These are phyloP conservation scores for Alternaria consortialis DNA, from an alignment of 2,329 filamentous ascomycete genomes.

Conservation along the genomic window DNA sequence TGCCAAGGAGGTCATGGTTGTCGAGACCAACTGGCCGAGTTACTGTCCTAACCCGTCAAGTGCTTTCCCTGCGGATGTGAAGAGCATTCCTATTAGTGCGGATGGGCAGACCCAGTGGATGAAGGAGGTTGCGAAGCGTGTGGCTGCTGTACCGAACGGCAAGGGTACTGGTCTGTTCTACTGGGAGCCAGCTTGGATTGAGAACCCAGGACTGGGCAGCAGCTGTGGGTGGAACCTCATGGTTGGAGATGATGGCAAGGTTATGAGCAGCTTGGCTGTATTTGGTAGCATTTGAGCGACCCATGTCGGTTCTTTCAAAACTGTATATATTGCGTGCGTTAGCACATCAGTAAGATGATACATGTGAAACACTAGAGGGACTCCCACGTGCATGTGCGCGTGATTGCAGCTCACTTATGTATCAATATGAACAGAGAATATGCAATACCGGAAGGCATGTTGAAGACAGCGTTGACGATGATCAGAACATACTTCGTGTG, in stretches of 20 bases:
- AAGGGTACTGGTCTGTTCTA: conserved; percentile 69
- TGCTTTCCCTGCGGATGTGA: conserved; percentile 68
- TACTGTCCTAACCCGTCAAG: conserved; percentile 67
- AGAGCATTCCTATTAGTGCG: conserved; percentile 67
- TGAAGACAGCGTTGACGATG: not conserved
- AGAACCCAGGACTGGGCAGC: conserved; percentile 70
- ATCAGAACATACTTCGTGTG: conserved; percentile 19
- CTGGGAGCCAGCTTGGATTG: conserved; percentile 77
- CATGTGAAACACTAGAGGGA: not conserved
- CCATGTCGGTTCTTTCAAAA: not conserved
- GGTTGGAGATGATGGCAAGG: conserved; percentile 65
- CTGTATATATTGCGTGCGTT: conserved; percentile 12
- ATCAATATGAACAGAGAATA: not conserved
- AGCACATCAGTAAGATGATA: not conserved
- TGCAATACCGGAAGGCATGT: not conserved
- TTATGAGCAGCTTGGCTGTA: conserved; percentile 65
- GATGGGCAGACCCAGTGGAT: conserved; percentile 71
- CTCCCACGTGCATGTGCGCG: not conserved
- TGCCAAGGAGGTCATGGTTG: conserved; percentile 73
- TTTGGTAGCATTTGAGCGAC: conserved; percentile 57
- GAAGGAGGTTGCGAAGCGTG: conserved; percentile 65
- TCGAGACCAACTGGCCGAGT: conserved; percentile 75
- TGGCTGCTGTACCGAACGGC: conserved; percentile 63
- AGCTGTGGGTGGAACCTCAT: conserved; percentile 71
- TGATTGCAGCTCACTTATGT: not conserved